A percentile compares a stretch with the other conserved stretches of the same genome.
phyloP scores from a whole-genome alignment of 495 filamentous ascomycete genomes.

The Aspergillus bridgeri region DNA sequence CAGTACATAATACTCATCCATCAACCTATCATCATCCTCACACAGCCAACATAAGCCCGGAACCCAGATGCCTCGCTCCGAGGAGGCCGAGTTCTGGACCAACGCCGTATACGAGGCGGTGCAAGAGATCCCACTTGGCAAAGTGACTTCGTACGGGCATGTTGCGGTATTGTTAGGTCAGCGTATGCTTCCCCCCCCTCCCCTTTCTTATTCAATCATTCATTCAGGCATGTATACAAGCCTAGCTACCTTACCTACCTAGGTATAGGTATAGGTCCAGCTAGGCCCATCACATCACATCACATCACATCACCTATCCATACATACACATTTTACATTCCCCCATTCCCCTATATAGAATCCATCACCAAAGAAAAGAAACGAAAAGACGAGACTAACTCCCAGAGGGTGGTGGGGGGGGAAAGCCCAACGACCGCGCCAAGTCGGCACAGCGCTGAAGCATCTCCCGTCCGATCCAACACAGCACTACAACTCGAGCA shows the following conservation, averaged over 20 bases:
- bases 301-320: neutral
- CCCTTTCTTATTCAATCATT: too few relatives aligned
- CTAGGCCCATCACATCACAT: too few relatives aligned
- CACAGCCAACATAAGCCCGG: neutral
- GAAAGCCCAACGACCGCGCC: constrained; percentile 66
- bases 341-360: too few relatives aligned
- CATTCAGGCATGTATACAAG: too few relatives aligned
- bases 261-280: too few relatives aligned
- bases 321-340: too few relatives aligned
- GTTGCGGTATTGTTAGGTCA: constrained; percentile 77
- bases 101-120: constrained; percentile 78
- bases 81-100: constrained; percentile 84
- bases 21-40: too few relatives aligned
- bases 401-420: too few relatives aligned
- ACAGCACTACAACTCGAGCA: constrained; percentile 61
- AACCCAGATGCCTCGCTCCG: constrained; percentile 62
- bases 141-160: constrained; percentile 85
- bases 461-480: constrained; percentile 59
- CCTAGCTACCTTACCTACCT: neutral
- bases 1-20: too few relatives aligned
- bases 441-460: constrained; percentile 87
- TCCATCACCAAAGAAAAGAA: too few relatives aligned
- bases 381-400: too few relatives aligned
- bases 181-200: constrained; percentile 56
- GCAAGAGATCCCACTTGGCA: constrained; percentile 77